Evolutionary conservation across 176 grass and related monocot species (phyloP).

Genomic region (Oryza coarctata): DNA sequence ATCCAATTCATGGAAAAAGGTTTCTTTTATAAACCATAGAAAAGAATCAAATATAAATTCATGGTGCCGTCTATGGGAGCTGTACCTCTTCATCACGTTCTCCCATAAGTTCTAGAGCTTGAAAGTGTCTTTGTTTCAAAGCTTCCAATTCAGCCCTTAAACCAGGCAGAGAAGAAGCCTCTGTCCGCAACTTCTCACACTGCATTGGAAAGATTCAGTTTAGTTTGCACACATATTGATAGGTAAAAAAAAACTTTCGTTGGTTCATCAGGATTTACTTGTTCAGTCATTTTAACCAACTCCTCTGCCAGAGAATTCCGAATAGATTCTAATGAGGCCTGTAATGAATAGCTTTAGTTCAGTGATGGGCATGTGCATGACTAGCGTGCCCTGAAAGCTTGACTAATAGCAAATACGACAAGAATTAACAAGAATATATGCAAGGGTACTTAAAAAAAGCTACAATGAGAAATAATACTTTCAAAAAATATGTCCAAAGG

Average conservation of each 20-base stretch:
- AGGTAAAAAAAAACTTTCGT: constrained; percentile 3
- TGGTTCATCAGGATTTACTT: constrained; percentile 50
- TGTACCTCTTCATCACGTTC: constrained; percentile 99
- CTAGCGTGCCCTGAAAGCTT: not conserved
- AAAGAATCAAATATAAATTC: not conserved
- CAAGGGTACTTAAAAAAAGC: not conserved
- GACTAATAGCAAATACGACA: not conserved
- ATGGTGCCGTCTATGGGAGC: not conserved
- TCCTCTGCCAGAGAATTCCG: constrained; percentile 96
- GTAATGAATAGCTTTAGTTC: constrained; percentile 35
- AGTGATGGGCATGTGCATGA: not conserved
- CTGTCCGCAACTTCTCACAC: constrained; percentile 87
- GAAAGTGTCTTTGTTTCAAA: constrained; percentile 83
- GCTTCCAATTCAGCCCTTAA: constrained; percentile 89
- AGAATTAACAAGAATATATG: not conserved
- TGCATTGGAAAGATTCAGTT: constrained; percentile 39
- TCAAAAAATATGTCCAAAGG: constrained; percentile 29
- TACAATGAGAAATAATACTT: not conserved
- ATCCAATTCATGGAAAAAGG: not conserved
- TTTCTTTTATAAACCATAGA: not conserved
- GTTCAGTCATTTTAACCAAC: constrained; percentile 96
- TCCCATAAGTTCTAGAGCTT: constrained; percentile 97
- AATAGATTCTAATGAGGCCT: constrained; percentile 95
- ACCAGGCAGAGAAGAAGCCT: constrained; percentile 79
- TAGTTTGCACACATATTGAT: constrained; percentile 27